These are phyloP conservation scores for Crotalaria pallida DNA, from an alignment of 306 rosid species.

Conservation along the genomic window DNA sequence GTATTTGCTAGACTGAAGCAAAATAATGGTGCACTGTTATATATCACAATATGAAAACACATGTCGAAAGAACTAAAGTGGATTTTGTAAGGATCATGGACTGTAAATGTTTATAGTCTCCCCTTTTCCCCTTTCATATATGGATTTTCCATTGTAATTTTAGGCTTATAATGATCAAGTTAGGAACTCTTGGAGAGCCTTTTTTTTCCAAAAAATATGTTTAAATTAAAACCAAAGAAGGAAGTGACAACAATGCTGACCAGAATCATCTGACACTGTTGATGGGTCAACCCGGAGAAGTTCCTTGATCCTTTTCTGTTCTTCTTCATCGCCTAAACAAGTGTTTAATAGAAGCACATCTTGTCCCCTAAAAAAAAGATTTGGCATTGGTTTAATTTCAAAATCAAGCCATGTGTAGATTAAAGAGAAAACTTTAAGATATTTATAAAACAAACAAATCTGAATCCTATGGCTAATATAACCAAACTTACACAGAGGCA, in stretches of 20 bases:
- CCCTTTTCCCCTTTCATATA: not conserved
- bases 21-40: not conserved
- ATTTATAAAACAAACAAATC: not conserved
- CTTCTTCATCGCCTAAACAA: constrained; percentile 74
- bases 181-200: not conserved
- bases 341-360: constrained; percentile 69
- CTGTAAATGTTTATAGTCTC: not conserved
- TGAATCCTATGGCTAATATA: not conserved
- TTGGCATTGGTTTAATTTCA: not conserved
- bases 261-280: constrained; percentile 46
- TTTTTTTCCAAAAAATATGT: constrained; percentile 1
- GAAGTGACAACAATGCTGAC: constrained; percentile 38
- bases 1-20: not conserved
- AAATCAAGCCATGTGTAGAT: constrained; percentile 11
- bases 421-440: not conserved
- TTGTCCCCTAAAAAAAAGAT: constrained; percentile 54
- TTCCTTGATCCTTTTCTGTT: constrained; percentile 55
- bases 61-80: not conserved
- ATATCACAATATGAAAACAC: not conserved
- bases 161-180: not conserved
- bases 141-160: not conserved
- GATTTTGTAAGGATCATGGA: not conserved
- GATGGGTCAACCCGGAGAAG: constrained; percentile 55
- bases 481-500: constrained; percentile 58
- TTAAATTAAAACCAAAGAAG: not conserved